Conservation (phyloP, 495 filamentous ascomycete species). For the Xylaria acuta region DNA sequence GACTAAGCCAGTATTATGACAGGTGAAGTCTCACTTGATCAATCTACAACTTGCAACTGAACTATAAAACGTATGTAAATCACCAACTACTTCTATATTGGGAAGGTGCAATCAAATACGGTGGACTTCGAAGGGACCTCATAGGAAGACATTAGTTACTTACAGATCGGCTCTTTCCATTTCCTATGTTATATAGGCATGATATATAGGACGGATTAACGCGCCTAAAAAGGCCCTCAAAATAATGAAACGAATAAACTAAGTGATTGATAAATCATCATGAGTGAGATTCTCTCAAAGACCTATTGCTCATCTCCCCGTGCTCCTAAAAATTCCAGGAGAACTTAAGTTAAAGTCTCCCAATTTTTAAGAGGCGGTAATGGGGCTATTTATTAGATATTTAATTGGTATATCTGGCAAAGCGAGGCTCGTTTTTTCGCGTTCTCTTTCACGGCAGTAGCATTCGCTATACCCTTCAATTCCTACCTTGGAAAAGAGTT, state of each 20-base stretch:
- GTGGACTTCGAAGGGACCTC: neutral
- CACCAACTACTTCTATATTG: neutral
- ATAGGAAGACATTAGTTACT: neutral
- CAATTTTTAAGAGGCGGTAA: neutral
- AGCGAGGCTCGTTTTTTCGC: neutral
- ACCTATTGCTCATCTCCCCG: too few relatives aligned
- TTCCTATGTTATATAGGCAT: too few relatives aligned
- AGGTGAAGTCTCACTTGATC: neutral
- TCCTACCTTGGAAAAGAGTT: neutral
- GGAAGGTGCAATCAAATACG: neutral
- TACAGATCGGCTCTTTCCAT: neutral
- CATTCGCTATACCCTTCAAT: neutral
- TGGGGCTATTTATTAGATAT: neutral
- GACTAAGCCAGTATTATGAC: neutral
- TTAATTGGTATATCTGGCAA: neutral
- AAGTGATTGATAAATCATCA: too few relatives aligned
- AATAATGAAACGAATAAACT: too few relatives aligned
- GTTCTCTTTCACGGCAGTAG: neutral
- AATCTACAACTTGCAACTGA: neutral
- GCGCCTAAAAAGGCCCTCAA: too few relatives aligned
- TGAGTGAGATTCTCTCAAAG: too few relatives aligned
- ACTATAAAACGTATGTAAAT: neutral
- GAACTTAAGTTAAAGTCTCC: neutral
- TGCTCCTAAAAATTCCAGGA: too few relatives aligned
- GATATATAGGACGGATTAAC: too few relatives aligned